Percentiles rank a stretch among this genome's conserved stretches.
Evolutionary conservation across 2,329 filamentous ascomycete species (phyloP).

Genomic region (Colletotrichum cordylinicola): DNA sequence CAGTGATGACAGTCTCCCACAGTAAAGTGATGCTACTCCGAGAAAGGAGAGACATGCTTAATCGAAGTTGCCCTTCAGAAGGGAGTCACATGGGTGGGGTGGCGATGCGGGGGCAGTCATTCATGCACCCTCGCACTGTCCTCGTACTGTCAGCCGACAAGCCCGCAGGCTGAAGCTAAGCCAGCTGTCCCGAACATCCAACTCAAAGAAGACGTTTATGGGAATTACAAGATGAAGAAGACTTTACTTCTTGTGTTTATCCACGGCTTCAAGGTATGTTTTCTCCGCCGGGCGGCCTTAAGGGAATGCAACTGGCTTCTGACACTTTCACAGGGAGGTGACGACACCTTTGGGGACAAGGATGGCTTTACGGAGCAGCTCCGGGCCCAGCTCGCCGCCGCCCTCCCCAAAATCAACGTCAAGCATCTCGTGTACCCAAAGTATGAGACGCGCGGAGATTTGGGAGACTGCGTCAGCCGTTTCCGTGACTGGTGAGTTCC

Average conservation of each 20-base stretch:
- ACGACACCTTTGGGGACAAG: conserved; percentile 74
- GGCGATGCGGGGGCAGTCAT: conserved; percentile 12
- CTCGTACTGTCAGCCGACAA: neutral
- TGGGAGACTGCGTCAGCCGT: conserved; percentile 71
- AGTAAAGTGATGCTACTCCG: neutral
- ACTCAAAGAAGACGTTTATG: conserved; percentile 26
- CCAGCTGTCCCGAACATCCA: neutral
- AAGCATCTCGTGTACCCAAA: conserved; percentile 76
- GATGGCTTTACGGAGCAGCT: conserved; percentile 76
- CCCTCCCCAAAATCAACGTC: conserved; percentile 73
- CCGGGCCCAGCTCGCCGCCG: conserved; percentile 65
- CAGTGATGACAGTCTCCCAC: neutral
- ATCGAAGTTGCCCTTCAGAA: neutral
- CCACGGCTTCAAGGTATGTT: conserved; percentile 80
- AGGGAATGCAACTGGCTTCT: neutral
- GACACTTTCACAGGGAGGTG: conserved; percentile 63
- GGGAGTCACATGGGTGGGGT: conserved; percentile 15
- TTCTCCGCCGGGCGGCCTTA: neutral
- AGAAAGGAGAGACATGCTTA: neutral
- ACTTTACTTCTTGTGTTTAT: conserved; percentile 84
- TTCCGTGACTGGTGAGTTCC: conserved; percentile 75
- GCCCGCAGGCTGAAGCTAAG: neutral
- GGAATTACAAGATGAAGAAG: conserved; percentile 68
- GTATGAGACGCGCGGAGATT: conserved; percentile 82
- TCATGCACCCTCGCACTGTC: neutral